Conservation (phyloP, 768 basidiomycete species). For the Suillus clintonianus region DNA sequence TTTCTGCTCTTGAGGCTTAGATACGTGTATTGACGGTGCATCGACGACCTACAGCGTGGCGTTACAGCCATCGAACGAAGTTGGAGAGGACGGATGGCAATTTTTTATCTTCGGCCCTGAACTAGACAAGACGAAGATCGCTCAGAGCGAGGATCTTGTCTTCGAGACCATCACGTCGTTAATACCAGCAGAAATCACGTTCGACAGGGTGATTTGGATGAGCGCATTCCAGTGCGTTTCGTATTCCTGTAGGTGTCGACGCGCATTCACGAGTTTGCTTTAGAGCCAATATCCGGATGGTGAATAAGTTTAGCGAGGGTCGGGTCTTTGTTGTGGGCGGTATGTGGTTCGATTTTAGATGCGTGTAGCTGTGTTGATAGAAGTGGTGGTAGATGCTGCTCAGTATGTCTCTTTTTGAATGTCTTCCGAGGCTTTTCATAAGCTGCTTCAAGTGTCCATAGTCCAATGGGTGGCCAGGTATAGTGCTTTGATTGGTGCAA, state of each 20-base stretch:
- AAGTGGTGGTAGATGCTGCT: background rate
- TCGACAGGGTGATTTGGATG: slow-evolving; percentile 15
- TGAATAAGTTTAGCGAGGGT: too few species aligned
- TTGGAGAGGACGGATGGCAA: slow-evolving; percentile 26
- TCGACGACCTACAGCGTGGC: slow-evolving; percentile 2
- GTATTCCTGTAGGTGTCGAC: too few species aligned
- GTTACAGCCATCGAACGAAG: slow-evolving; percentile 19
- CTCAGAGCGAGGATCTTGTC: too few species aligned
- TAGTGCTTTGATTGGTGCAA: fast-evolving
- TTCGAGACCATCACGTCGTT: background rate
- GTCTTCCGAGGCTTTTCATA: background rate
- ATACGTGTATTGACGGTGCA: too few species aligned
- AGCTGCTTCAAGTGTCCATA: background rate
- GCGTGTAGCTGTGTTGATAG: background rate
- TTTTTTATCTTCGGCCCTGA: background rate
- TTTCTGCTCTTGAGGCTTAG: background rate
- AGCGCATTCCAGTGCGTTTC: too few species aligned
- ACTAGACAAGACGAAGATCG: too few species aligned
- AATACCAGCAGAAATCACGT: slow-evolving; percentile 20
- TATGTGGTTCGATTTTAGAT: background rate
- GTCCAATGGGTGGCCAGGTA: background rate
- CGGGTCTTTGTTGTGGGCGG: background rate
- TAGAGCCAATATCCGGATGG: background rate
- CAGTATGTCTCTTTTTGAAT: background rate
- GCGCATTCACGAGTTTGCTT: too few species aligned